Percentiles rank a stretch among this genome's conserved stretches.
phyloP scores from a whole-genome alignment of 2,329 filamentous ascomycete genomes.

The Tetracladium maxilliforme region DNA sequence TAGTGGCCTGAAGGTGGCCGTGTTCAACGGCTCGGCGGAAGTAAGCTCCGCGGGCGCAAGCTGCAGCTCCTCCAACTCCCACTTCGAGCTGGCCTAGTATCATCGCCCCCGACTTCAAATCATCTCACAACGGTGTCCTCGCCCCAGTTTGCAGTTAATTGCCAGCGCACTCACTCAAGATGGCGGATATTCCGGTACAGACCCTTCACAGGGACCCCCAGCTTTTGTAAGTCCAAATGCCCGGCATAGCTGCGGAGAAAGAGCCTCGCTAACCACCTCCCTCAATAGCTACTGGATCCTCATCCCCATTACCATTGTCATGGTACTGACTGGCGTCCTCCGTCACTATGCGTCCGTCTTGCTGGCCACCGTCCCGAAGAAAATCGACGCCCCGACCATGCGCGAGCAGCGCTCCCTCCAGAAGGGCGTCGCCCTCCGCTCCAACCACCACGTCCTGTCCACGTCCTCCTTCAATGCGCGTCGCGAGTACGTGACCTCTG shows the following conservation, averaged over 20 bases:
- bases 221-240: slow-evolving; percentile 58
- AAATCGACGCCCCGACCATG: slow-evolving; percentile 57
- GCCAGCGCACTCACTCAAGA: slow-evolving; percentile 33
- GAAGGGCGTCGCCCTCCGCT: slow-evolving; percentile 71
- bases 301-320: slow-evolving; percentile 91
- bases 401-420: slow-evolving; percentile 78
- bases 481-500: slow-evolving; percentile 68
- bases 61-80: too few relatives aligned
- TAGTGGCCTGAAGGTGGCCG: too few relatives aligned
- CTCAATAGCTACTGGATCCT: slow-evolving; percentile 98
- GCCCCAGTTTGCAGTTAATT: too few relatives aligned
- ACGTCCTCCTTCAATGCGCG: slow-evolving; percentile 63
- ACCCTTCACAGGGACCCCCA: slow-evolving; percentile 98
- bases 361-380: slow-evolving; percentile 74
- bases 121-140: too few relatives aligned
- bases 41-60: too few relatives aligned
- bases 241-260: slow-evolving; percentile 1
- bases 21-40: too few relatives aligned
- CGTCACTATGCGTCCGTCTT: slow-evolving; percentile 94
- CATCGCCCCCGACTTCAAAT: too few relatives aligned
- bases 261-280: too few relatives aligned
- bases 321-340: slow-evolving; percentile 89
- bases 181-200: slow-evolving; percentile 79
- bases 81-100: too few relatives aligned
- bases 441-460: slow-evolving; percentile 69